These are phyloP conservation scores for Penicillium nucicola DNA, from an alignment of 495 filamentous ascomycete species.

Conservation along the genomic window DNA sequence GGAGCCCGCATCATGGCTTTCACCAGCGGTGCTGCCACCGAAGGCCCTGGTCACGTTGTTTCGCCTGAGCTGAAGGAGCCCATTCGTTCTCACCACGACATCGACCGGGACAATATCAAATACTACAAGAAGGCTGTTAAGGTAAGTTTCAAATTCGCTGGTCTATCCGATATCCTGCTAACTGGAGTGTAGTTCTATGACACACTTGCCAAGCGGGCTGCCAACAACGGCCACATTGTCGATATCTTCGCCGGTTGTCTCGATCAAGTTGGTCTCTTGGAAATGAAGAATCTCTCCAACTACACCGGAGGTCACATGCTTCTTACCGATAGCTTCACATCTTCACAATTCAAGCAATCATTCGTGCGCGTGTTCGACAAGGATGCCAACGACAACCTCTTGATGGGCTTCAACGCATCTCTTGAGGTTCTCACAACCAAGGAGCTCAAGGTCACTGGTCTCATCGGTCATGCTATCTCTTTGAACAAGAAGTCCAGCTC, in stretches of 20 bases:
- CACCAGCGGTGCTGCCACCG: constrained; percentile 90
- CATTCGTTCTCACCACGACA: constrained; percentile 98
- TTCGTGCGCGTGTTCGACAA: constrained; percentile 98
- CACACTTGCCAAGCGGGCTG: constrained; percentile 88
- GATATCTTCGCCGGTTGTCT: constrained; percentile 98
- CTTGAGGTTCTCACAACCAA: constrained; percentile 97
- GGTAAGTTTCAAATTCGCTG: constrained; percentile 45
- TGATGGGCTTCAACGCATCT: constrained; percentile 98
- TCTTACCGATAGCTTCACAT: constrained; percentile 96
- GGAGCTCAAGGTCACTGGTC: constrained; percentile 95
- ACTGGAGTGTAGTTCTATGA: constrained; percentile 79
- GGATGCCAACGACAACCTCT: constrained; percentile 85
- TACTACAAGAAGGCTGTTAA: constrained; percentile 99
- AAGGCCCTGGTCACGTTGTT: constrained; percentile 96
- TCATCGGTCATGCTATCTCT: constrained; percentile 95
- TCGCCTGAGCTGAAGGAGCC: constrained; percentile 96
- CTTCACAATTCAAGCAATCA: constrained; percentile 99
- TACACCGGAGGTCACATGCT: constrained; percentile 98
- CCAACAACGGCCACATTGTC: constrained; percentile 95
- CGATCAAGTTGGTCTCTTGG: constrained; percentile 94
- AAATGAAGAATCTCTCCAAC: constrained; percentile 98
- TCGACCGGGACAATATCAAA: constrained; percentile 98
- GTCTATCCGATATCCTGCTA: constrained; percentile 13
- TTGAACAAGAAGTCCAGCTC: constrained; percentile 97
- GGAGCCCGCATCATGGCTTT: constrained; percentile 97